Evolutionary conservation across 129 eudicot species (phyloP).

Genomic region (Erigeron canadensis): DNA sequence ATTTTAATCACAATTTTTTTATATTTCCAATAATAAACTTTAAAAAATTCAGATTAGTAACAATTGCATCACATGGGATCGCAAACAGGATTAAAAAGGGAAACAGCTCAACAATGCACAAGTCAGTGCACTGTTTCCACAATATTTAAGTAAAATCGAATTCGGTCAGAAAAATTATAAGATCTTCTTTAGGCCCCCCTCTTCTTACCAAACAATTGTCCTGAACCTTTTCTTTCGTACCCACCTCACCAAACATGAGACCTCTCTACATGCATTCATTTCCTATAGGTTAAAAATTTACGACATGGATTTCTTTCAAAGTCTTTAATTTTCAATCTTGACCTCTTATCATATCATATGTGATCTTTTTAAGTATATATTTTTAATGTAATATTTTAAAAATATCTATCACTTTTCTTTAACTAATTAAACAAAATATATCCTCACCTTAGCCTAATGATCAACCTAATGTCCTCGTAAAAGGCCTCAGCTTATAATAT

Average conservation of each 20-base stretch:
- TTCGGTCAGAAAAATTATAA: constrained; percentile 1
- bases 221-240: not conserved
- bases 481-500: too few relatives aligned
- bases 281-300: too few relatives aligned
- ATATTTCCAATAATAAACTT: not conserved
- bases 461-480: too few relatives aligned
- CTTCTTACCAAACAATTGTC: constrained; percentile 24
- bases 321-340: too few relatives aligned
- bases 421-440: too few relatives aligned
- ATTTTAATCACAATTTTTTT: not conserved
- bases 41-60: not conserved
- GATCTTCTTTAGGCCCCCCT: constrained; percentile 17
- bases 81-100: not conserved
- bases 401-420: too few relatives aligned
- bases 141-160: constrained; percentile 14
- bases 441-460: too few relatives aligned
- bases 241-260: constrained; percentile 20
- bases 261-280: not conserved
- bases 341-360: too few relatives aligned
- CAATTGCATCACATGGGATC: constrained; percentile 8
- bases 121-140: constrained; percentile 10
- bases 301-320: too few relatives aligned
- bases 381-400: too few relatives aligned
- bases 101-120: constrained; percentile 10
- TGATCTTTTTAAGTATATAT: too few relatives aligned